phyloP scores from a whole-genome alignment of 164 flowering plant genomes.

The Akebia trifoliata region DNA sequence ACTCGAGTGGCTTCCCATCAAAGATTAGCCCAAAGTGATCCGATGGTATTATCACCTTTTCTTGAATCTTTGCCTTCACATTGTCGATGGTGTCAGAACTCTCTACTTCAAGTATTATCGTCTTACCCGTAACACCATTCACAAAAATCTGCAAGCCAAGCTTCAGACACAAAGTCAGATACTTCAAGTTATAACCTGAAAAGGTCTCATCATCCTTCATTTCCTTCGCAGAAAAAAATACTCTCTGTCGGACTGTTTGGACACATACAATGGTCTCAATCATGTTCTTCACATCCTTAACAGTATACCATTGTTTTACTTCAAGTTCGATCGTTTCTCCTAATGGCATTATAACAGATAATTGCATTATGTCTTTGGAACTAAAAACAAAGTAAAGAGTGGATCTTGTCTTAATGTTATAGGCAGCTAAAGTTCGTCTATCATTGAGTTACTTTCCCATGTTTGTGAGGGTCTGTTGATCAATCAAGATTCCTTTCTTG shows the following conservation, averaged over 20 bases:
- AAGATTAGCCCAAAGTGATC: no score
- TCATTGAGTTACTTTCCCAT: conserved; percentile 22
- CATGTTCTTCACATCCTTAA: conserved; percentile 20
- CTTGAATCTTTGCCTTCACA: conserved; percentile 19
- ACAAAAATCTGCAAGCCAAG: conserved; percentile 18
- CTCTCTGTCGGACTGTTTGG: neutral
- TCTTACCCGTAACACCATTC: conserved; percentile 9
- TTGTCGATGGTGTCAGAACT: conserved; percentile 9
- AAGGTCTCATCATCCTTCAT: conserved; percentile 21
- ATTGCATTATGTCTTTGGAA: conserved; percentile 9
- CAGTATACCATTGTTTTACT: conserved; percentile 13
- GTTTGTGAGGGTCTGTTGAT: conserved; percentile 12
- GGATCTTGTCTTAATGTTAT: conserved; percentile 3
- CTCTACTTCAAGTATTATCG: conserved; percentile 12
- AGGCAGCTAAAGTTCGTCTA: conserved; percentile 18
- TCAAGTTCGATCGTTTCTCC: conserved; percentile 9
- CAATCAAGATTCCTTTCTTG: conserved; percentile 12
- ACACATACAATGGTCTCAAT: conserved; percentile 16
- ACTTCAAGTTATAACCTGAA: conserved; percentile 17
- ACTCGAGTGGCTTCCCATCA: no score
- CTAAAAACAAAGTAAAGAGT: conserved; percentile 15
- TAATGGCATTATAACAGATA: conserved; percentile 13
- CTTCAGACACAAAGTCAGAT: conserved; percentile 12
- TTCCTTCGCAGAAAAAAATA: conserved; percentile 16
- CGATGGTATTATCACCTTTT: conserved; percentile 2